Percentiles rank a stretch among this genome's conserved stretches.
phyloP scores from a whole-genome alignment of 306 rosid species.

The Malus sylvestris region DNA sequence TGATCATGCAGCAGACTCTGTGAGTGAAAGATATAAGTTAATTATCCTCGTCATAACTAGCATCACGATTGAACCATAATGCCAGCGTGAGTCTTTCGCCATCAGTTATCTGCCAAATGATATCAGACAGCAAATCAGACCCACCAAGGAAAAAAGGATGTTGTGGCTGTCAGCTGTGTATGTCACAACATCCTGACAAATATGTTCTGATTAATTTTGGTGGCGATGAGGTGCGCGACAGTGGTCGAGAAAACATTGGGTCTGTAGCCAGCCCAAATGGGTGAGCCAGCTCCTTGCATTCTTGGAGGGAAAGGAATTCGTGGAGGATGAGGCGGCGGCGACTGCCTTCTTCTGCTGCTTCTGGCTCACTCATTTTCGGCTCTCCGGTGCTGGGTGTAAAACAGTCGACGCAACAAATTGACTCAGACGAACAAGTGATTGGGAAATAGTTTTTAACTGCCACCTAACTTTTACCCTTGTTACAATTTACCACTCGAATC shows the following conservation, averaged over 20 bases:
- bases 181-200: constrained; percentile 69
- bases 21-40: constrained; percentile 70
- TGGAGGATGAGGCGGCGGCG: constrained; percentile 51
- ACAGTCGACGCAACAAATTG: no score
- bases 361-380: neutral
- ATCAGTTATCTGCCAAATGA: constrained; percentile 51
- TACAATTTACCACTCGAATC: no score
- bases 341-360: constrained; percentile 17
- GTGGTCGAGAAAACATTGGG: constrained; percentile 81
- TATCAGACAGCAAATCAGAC: no score
- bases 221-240: constrained; percentile 76
- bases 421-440: no score
- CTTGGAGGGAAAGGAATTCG: constrained; percentile 23
- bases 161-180: constrained; percentile 74
- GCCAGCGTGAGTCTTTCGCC: constrained; percentile 91
- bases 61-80: constrained; percentile 85
- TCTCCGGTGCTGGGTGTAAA: neutral
- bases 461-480: no score
- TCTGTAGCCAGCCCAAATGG: constrained; percentile 63
- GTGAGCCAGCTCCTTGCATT: constrained; percentile 44
- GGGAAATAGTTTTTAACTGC: no score
- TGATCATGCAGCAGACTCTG: constrained; percentile 30
- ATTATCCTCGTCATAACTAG: constrained; percentile 75
- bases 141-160: constrained; percentile 17
- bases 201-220: constrained; percentile 7